Percentiles rank a stretch among this genome's conserved stretches.
These are phyloP conservation scores for Suhomyces faveliae DNA, from an alignment of 805 yeast species.

Conservation along the genomic window DNA sequence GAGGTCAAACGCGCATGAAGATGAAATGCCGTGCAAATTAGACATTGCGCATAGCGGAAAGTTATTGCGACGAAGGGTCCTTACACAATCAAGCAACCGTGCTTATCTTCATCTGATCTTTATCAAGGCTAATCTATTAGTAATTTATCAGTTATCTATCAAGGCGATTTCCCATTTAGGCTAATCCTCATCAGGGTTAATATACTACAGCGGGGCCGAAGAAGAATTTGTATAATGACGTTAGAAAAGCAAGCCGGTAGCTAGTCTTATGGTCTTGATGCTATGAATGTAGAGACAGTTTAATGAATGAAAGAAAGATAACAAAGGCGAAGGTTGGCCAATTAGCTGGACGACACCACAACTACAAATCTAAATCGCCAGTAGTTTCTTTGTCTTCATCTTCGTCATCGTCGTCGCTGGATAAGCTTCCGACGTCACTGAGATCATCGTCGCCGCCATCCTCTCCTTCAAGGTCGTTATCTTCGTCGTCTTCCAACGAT, in stretches of 20 bases:
- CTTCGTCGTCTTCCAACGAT: constrained; percentile 41
- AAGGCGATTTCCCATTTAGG: too few species aligned
- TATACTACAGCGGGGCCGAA: too few species aligned
- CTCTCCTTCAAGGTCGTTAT: constrained; percentile 31
- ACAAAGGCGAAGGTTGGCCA: background rate
- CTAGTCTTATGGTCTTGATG: background rate
- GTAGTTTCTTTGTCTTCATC: constrained; percentile 21
- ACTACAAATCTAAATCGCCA: constrained; percentile 9
- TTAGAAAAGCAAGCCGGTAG: constrained; percentile 1
- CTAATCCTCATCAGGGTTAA: too few species aligned
- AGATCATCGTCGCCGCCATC: constrained; percentile 39
- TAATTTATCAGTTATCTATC: too few species aligned
- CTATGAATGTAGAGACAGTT: background rate
- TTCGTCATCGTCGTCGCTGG: constrained; percentile 46
- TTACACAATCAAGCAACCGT: too few species aligned
- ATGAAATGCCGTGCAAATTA: too few species aligned
- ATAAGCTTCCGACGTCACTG: constrained; percentile 50
- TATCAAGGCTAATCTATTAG: too few species aligned
- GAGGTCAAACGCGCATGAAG: too few species aligned
- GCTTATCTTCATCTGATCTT: too few species aligned
- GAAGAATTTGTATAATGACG: background rate
- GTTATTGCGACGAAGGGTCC: too few species aligned
- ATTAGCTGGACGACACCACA: background rate
- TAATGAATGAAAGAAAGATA: background rate
- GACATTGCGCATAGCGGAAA: too few species aligned